Conservation (phyloP, 2,329 filamentous ascomycete species). For the Aureobasidium sp. region DNA sequence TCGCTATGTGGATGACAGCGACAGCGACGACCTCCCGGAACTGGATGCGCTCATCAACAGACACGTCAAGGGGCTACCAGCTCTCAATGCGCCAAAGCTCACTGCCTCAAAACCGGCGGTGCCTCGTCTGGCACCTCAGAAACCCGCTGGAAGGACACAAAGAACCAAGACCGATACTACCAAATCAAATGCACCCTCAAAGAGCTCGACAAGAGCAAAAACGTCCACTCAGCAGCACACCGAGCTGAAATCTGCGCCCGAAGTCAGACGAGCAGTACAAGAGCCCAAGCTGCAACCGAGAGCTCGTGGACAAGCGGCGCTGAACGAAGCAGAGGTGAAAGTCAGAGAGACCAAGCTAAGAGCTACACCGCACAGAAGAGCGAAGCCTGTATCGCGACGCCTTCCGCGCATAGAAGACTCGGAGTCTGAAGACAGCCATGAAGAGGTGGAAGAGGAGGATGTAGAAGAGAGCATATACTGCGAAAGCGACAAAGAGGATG, state of each 20-base stretch:
- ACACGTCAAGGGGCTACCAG: conserved; percentile 11
- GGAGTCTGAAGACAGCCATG: not conserved
- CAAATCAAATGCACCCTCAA: not conserved
- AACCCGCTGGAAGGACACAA: not conserved
- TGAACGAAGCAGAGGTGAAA: not conserved
- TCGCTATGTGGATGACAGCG: not conserved
- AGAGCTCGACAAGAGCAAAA: not conserved
- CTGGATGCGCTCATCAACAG: conserved; percentile 19
- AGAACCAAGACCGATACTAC: not conserved
- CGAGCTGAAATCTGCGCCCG: not conserved
- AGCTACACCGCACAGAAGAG: conserved; percentile 8
- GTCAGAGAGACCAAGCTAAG: not conserved
- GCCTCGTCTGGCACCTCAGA: not conserved
- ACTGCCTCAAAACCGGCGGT: not conserved
- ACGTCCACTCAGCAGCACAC: not conserved
- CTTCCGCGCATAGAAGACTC: not conserved
- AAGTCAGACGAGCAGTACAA: not conserved
- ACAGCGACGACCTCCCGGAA: conserved; percentile 17
- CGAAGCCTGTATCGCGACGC: not conserved
- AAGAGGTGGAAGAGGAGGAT: conserved; percentile 23
- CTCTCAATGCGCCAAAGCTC: not conserved
- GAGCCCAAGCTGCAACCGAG: not conserved
- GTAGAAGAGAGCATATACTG: conserved; percentile 31
- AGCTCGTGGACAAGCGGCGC: not conserved
- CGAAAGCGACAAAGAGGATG: conserved; percentile 20